Percentiles rank a stretch among this genome's conserved stretches.
Evolutionary conservation across 164 flowering plant genomes (phyloP).

Genomic region (Santalum album): DNA sequence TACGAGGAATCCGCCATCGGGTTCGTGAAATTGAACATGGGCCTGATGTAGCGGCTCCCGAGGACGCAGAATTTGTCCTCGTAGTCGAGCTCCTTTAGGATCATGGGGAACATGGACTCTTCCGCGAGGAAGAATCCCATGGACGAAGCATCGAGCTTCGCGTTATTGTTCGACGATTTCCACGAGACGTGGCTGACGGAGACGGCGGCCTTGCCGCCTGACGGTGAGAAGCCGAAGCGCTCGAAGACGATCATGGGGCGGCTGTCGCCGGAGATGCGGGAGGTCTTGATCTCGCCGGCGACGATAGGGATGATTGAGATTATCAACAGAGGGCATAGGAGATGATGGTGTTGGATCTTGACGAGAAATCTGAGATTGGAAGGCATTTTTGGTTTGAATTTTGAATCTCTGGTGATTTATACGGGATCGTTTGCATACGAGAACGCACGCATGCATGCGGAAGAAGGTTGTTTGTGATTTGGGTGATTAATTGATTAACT

Average conservation of each 20-base stretch:
- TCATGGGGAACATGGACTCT: conserved; percentile 13
- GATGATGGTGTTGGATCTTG: background rate
- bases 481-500: no score
- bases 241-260: conserved; percentile 38
- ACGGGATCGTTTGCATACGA: no score
- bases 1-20: conserved; percentile 2
- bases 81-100: conserved; percentile 25
- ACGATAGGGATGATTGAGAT: conserved; percentile 14
- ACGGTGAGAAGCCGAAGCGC: conserved; percentile 28
- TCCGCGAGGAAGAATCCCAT: conserved; percentile 37
- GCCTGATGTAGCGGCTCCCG: conserved; percentile 19
- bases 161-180: conserved; percentile 15
- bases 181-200: conserved; percentile 21
- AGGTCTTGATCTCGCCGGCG: conserved; percentile 25
- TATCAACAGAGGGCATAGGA: conserved; percentile 7
- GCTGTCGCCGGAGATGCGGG: conserved; percentile 23
- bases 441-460: no score
- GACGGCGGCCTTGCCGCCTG: conserved; percentile 20
- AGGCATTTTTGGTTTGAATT: background rate
- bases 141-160: conserved; percentile 17
- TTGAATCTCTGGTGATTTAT: background rate
- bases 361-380: conserved; percentile 3
- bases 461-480: no score
- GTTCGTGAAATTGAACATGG: conserved; percentile 18
- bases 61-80: conserved; percentile 19